Percentiles rank a stretch among this genome's conserved stretches.
Conservation (phyloP, 2,329 filamentous ascomycete species). For the Blastomyces parvus region DNA sequence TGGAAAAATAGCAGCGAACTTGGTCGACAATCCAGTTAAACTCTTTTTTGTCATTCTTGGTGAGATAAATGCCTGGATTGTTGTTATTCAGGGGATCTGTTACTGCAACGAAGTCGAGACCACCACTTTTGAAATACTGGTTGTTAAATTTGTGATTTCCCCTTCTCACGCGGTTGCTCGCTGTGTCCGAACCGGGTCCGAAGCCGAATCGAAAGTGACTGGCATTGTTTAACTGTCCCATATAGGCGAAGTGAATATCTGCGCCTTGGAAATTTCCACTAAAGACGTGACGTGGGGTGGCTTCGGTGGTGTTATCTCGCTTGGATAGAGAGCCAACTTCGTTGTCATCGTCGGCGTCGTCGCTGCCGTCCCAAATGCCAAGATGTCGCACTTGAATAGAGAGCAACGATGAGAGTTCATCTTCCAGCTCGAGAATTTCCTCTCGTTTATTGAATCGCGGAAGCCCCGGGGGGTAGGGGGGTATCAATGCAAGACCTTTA, state of each 20-base stretch:
- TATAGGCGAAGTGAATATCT: not conserved
- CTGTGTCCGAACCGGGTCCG: not conserved
- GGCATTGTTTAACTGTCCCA: not conserved
- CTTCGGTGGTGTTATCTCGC: not conserved
- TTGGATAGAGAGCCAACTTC: not conserved
- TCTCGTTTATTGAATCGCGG: too few relatives aligned
- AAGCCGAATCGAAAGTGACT: not conserved
- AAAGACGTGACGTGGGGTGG: not conserved
- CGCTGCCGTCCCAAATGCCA: not conserved
- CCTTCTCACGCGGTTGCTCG: constrained; percentile 1
- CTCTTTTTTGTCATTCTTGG: not conserved
- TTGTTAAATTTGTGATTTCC: constrained; percentile 1
- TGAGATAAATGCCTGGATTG: not conserved
- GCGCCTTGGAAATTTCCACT: not conserved
- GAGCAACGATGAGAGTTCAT: not conserved
- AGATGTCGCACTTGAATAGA: not conserved
- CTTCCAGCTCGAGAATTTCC: not conserved
- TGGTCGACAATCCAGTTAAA: constrained; percentile 4
- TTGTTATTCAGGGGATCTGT: not conserved
- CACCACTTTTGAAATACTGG: constrained; percentile 2
- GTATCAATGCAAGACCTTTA: too few relatives aligned
- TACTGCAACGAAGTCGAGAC: not conserved
- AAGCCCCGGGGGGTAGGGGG: too few relatives aligned
- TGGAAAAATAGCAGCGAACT: constrained; percentile 4
- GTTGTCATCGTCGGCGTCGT: not conserved